Evolutionary conservation across 345 rosid genomes (phyloP).

Genomic region (Streptanthus diversifolius): DNA sequence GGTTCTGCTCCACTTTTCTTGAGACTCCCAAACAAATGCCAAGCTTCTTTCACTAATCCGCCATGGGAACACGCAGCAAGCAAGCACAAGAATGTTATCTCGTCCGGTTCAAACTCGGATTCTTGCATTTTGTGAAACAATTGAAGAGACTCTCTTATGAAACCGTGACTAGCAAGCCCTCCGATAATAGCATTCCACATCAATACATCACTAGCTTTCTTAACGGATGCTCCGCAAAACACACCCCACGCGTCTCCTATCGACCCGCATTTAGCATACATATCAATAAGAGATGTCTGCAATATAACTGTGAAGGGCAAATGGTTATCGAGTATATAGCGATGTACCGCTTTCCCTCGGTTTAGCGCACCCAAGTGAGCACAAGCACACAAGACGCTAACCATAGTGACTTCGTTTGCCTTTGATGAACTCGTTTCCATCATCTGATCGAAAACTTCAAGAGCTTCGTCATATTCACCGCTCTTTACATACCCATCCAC

Average conservation of each 20-base stretch:
- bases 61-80: conserved; percentile 82
- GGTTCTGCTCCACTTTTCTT: conserved; percentile 42
- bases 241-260: conserved; percentile 62
- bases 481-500: conserved; percentile 77
- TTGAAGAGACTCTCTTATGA: conserved; percentile 53
- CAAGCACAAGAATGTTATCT: conserved; percentile 71
- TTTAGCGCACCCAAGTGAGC: conserved; percentile 75
- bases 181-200: conserved; percentile 89
- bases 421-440: conserved; percentile 37
- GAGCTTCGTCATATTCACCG: conserved; percentile 53
- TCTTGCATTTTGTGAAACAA: conserved; percentile 56
- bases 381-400: conserved; percentile 80
- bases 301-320: conserved; percentile 53
- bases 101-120: conserved; percentile 57
- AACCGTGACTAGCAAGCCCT: conserved; percentile 80
- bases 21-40: conserved; percentile 53
- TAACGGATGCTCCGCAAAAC: conserved; percentile 38
- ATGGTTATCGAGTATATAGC: conserved; percentile 43
- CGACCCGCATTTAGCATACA: conserved; percentile 88
- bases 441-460: conserved; percentile 63
- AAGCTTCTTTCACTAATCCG: conserved; percentile 68
- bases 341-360: conserved; percentile 59
- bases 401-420: conserved; percentile 88
- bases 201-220: conserved; percentile 46
- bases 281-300: conserved; percentile 76